These are phyloP conservation scores for Populus simonii DNA, from an alignment of 345 rosid genomes.

Conservation along the genomic window DNA sequence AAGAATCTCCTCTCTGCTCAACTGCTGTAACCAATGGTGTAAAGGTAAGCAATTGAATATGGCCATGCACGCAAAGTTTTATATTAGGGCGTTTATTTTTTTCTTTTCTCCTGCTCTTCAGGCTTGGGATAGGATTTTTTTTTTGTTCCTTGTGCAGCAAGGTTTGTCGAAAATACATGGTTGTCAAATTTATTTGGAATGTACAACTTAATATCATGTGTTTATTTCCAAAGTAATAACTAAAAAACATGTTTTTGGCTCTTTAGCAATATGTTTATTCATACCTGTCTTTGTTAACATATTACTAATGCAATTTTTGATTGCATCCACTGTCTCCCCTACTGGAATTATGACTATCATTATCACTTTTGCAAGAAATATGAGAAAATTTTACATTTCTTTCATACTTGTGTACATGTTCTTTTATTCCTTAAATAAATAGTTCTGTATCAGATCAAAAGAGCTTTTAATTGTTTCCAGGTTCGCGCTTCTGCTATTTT, in stretches of 20 bases:
- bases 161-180: neutral
- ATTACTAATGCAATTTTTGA: neutral
- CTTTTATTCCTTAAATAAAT: neutral
- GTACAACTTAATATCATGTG: neutral
- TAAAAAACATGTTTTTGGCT: too few species aligned
- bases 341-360: neutral
- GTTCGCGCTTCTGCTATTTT: conserved; percentile 79
- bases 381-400: neutral
- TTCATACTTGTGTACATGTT: neutral
- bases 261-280: neutral
- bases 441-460: neutral
- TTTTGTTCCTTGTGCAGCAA: neutral
- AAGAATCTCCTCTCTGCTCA: conserved; percentile 71
- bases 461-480: conserved; percentile 26
- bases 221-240: too few species aligned
- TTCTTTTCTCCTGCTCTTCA: neutral
- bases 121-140: neutral
- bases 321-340: neutral
- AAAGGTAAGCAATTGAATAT: conserved; percentile 39
- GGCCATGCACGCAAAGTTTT: neutral
- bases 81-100: neutral
- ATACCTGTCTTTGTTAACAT: neutral
- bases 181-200: neutral
- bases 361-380: neutral
- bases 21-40: conserved; percentile 74